These are phyloP conservation scores for Lachnellula cervina DNA, from an alignment of 2,329 filamentous ascomycete species.

Conservation along the genomic window DNA sequence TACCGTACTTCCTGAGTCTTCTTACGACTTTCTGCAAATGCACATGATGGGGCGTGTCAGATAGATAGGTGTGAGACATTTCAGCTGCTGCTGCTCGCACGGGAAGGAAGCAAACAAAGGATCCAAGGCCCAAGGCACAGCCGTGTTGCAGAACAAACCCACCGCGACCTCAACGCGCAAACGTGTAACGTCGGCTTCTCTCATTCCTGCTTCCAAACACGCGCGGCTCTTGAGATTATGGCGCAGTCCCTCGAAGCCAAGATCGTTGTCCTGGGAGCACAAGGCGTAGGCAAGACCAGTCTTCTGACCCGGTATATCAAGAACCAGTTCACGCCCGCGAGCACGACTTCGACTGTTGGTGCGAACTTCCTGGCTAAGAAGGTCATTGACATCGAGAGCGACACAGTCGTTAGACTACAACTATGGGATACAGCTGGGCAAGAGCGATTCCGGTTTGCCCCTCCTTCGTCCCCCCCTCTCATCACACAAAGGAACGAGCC, in stretches of 20 bases:
- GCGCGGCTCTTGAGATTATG: slow-evolving; percentile 16
- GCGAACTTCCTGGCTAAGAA: slow-evolving; percentile 77
- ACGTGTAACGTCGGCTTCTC: background rate
- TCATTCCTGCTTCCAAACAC: background rate
- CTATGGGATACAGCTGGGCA: slow-evolving; percentile 97
- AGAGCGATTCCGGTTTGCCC: slow-evolving; percentile 69
- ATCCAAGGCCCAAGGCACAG: no score
- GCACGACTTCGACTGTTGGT: slow-evolving; percentile 61
- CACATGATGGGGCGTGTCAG: slow-evolving; percentile 1
- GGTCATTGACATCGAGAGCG: slow-evolving; percentile 76
- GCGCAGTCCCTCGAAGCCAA: slow-evolving; percentile 68
- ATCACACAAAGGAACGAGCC: background rate
- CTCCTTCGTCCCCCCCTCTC: background rate
- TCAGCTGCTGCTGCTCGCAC: background rate
- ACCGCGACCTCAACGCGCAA: background rate
- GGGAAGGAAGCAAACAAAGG: background rate
- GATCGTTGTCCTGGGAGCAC: slow-evolving; percentile 75
- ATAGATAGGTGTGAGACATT: slow-evolving; percentile 1
- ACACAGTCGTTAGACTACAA: slow-evolving; percentile 83
- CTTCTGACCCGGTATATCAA: slow-evolving; percentile 63
- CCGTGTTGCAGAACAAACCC: background rate
- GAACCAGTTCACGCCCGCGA: slow-evolving; percentile 30
- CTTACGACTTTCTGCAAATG: background rate
- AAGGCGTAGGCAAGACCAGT: slow-evolving; percentile 76
- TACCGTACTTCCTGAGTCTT: no score